Conservation (phyloP, 1,139 yeast genomes). For the Zygosaccharomyces pseudobailii region DNA sequence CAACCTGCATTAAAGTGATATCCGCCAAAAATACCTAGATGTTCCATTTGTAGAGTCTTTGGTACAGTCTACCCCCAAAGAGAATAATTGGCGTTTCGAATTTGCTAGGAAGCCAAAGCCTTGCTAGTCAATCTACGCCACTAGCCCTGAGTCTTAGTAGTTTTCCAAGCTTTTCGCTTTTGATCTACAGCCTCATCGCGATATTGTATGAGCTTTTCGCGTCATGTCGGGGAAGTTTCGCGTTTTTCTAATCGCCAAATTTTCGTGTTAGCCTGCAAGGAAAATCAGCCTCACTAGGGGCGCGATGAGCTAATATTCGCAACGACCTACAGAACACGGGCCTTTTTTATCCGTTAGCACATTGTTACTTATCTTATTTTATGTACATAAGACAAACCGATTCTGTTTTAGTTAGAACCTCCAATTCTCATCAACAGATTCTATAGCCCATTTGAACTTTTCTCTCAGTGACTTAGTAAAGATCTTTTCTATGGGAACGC, state of each 20-base stretch:
- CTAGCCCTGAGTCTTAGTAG: not conserved
- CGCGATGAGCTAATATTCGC: not conserved
- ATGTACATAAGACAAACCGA: not conserved
- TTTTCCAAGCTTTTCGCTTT: not conserved
- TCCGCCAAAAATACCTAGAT: not conserved
- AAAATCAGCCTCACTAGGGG: constrained; percentile 1
- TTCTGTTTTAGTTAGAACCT: constrained; percentile 44
- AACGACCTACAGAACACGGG: not conserved
- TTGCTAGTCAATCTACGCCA: not conserved
- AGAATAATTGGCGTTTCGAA: constrained; percentile 3
- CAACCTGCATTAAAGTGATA: not conserved
- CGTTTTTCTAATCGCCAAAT: constrained; percentile 8
- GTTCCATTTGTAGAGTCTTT: not conserved
- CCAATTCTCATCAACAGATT: constrained; percentile 87
- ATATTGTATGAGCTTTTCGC: constrained; percentile 6
- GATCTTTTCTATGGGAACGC: constrained; percentile 87
- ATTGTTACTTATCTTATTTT: not conserved
- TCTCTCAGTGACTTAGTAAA: constrained; percentile 89
- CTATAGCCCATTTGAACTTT: constrained; percentile 94
- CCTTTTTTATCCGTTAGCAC: not conserved
- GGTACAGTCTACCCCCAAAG: not conserved
- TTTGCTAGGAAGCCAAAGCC: not conserved
- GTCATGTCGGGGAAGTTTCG: constrained; percentile 3
- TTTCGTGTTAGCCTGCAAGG: constrained; percentile 6
- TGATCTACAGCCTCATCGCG: not conserved